A percentile compares a stretch with the other conserved stretches of the same genome.
Conservation (phyloP, 148 eudicot genomes). For the Agrostemma githago region DNA sequence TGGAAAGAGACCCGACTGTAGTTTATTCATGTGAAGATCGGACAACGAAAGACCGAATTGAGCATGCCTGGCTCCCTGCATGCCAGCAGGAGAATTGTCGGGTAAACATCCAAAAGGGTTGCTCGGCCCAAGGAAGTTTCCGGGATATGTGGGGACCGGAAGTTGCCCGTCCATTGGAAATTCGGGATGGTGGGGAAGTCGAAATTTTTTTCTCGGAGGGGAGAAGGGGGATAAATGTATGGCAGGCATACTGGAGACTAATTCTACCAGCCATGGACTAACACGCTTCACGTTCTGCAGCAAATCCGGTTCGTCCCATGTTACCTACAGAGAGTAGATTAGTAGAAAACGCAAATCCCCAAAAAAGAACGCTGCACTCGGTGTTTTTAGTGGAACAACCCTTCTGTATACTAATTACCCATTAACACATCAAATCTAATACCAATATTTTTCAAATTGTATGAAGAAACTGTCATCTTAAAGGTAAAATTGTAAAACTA, state of each 20-base stretch:
- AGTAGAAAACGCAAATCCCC: neutral
- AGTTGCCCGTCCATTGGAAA: slow-evolving; percentile 58
- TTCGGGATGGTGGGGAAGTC: slow-evolving; percentile 67
- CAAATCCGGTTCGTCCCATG: slow-evolving; percentile 96
- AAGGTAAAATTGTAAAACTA: neutral
- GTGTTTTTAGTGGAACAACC: neutral
- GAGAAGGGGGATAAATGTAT: slow-evolving; percentile 84
- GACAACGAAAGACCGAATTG: slow-evolving; percentile 69
- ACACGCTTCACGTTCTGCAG: slow-evolving; percentile 93
- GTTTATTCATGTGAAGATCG: slow-evolving; percentile 55
- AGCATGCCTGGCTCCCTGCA: slow-evolving; percentile 99
- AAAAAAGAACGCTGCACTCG: neutral
- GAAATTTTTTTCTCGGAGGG: slow-evolving; percentile 72
- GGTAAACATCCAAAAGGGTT: slow-evolving; percentile 52
- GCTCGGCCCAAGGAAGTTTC: slow-evolving; percentile 45
- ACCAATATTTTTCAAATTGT: neutral
- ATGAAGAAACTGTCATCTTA: neutral
- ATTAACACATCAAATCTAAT: neutral
- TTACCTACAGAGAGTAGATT: slow-evolving; percentile 43
- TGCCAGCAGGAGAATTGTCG: slow-evolving; percentile 86
- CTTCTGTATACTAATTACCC: neutral
- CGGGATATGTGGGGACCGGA: slow-evolving; percentile 48
- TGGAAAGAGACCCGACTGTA: slow-evolving; percentile 55
- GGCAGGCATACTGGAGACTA: slow-evolving; percentile 80
- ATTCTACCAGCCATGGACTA: slow-evolving; percentile 94